phyloP scores from a whole-genome alignment of 805 yeast genomes.

The Teunomyces tritomae region DNA sequence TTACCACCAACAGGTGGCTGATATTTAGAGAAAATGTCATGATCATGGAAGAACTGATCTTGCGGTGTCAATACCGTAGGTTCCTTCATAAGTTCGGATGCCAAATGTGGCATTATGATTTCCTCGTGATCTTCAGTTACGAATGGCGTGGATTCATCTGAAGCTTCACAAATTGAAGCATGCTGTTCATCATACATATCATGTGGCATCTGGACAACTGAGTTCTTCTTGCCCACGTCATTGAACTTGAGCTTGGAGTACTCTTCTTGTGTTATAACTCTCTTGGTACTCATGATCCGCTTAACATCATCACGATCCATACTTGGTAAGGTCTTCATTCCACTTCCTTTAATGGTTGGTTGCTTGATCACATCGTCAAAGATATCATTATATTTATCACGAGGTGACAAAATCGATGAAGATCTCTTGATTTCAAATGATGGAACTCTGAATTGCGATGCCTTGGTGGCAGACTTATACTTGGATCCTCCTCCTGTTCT shows the following conservation, averaged over 20 bases:
- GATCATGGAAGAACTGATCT: conserved; percentile 30
- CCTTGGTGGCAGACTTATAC: not conserved
- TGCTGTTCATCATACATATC: conserved; percentile 28
- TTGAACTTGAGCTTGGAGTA: conserved; percentile 33
- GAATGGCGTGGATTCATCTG: conserved; percentile 14
- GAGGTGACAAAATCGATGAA: conserved; percentile 32
- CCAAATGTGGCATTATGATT: conserved; percentile 23
- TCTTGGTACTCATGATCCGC: conserved; percentile 35
- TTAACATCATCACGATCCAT: conserved; percentile 47
- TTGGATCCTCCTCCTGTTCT: not conserved
- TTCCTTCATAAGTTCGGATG: conserved; percentile 30
- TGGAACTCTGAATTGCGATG: conserved; percentile 39
- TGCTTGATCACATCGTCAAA: conserved; percentile 27
- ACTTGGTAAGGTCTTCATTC: conserved; percentile 49
- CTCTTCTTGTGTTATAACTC: conserved; percentile 40
- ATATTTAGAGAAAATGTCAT: conserved; percentile 15
- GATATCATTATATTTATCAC: conserved; percentile 38
- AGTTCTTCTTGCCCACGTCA: conserved; percentile 21
- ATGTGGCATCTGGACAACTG: conserved; percentile 25
- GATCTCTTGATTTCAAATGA: conserved; percentile 42
- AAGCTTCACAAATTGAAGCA: conserved; percentile 31
- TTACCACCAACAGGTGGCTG: not conserved
- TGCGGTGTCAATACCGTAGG: conserved; percentile 28
- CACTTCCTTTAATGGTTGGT: conserved; percentile 40
- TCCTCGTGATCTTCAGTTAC: conserved; percentile 3